A percentile compares a stretch with the other conserved stretches of the same genome.
These are phyloP conservation scores for Neofusicoccum sp. DNA, from an alignment of 2,329 filamentous ascomycete species.

Conservation along the genomic window DNA sequence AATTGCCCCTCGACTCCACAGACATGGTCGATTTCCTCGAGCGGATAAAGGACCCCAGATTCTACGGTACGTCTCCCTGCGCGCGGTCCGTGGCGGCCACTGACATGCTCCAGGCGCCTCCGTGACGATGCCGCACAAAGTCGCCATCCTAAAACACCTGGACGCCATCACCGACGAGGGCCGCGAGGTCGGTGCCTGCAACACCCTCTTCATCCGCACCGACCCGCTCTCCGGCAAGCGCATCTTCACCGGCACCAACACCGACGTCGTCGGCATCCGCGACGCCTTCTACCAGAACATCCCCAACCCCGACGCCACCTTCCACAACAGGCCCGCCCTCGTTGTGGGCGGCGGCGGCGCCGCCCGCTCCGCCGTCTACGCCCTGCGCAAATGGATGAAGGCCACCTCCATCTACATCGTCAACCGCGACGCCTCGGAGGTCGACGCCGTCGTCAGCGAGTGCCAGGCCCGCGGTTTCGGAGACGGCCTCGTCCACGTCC, in stretches of 20 bases:
- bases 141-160: slow-evolving; percentile 69
- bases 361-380: slow-evolving; percentile 74
- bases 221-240: slow-evolving; percentile 47
- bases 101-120: slow-evolving; percentile 54
- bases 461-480: slow-evolving; percentile 61
- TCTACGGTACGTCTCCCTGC: slow-evolving; percentile 59
- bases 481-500: slow-evolving; percentile 59
- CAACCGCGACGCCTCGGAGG: slow-evolving; percentile 68
- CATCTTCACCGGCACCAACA: slow-evolving; percentile 71
- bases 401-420: slow-evolving; percentile 71
- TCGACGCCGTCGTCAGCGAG: slow-evolving; percentile 64
- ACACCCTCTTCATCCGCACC: slow-evolving; percentile 69
- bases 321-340: slow-evolving; percentile 63
- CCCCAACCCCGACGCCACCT: slow-evolving; percentile 44
- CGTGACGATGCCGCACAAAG: slow-evolving; percentile 83
- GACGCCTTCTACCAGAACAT: slow-evolving; percentile 62
- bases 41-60: slow-evolving; percentile 57
- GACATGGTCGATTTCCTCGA: slow-evolving; percentile 45
- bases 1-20: slow-evolving; percentile 48
- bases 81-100: background rate
- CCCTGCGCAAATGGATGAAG: slow-evolving; percentile 67
- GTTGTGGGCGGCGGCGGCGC: slow-evolving; percentile 78
- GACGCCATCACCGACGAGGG: slow-evolving; percentile 73
- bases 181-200: slow-evolving; percentile 71
- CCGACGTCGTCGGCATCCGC: slow-evolving; percentile 74